A percentile compares a stretch with the other conserved stretches of the same genome.
Evolutionary conservation across 495 filamentous ascomycete genomes (phyloP).

Genomic region (Astrothelium subdiscretum): DNA sequence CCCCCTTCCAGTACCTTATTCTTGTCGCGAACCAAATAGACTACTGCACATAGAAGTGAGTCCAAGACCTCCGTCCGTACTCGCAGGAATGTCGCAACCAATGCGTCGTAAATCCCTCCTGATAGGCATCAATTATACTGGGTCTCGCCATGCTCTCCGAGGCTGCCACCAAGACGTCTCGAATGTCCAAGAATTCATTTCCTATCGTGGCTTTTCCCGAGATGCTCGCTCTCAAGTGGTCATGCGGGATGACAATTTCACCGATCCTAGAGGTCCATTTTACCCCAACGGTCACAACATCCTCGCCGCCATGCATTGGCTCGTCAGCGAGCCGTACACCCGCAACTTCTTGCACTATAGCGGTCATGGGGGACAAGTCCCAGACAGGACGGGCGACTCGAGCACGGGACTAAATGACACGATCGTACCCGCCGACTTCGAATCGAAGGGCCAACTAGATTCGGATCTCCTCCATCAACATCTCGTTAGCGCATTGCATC

Average conservation of each 20-base stretch:
- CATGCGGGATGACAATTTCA: constrained; percentile 37
- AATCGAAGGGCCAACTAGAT: constrained; percentile 38
- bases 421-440: constrained; percentile 46
- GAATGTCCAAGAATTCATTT: constrained; percentile 38
- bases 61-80: no score
- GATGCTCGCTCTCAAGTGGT: constrained; percentile 41
- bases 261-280: constrained; percentile 36
- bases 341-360: constrained; percentile 46
- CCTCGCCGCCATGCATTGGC: constrained; percentile 45
- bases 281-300: constrained; percentile 46
- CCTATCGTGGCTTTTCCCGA: constrained; percentile 34
- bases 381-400: constrained; percentile 22
- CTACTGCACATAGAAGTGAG: no score
- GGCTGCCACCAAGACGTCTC: constrained; percentile 47
- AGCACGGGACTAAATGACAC: constrained; percentile 37
- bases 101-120: constrained; percentile 37
- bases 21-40: no score
- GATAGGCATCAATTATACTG: constrained; percentile 53
- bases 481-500: constrained; percentile 42
- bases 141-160: constrained; percentile 36
- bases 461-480: constrained; percentile 41
- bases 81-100: not conserved
- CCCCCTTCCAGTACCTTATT: no score
- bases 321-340: constrained; percentile 38
- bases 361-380: constrained; percentile 41